A percentile compares a stretch with the other conserved stretches of the same genome.
Evolutionary conservation across 495 filamentous ascomycete genomes (phyloP).

Genomic region (Echria macrotheca): DNA sequence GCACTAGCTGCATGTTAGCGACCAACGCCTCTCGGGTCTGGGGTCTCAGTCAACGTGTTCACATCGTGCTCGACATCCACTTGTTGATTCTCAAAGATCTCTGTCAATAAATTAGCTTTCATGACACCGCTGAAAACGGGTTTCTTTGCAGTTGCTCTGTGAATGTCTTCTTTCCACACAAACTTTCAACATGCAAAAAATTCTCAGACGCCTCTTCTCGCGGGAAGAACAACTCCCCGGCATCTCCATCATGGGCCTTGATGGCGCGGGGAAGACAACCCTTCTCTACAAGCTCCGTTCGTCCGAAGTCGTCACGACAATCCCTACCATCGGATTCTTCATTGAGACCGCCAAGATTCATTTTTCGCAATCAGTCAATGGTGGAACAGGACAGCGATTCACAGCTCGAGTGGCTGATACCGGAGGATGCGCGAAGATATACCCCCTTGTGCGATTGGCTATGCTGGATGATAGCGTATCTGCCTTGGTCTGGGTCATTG

Average conservation of each 20-base stretch:
- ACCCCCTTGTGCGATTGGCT: neutral
- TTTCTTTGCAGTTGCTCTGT: too few relatives aligned
- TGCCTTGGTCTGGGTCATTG: neutral
- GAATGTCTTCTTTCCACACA: too few relatives aligned
- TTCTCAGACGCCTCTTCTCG: neutral
- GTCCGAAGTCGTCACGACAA: neutral
- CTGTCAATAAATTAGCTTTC: too few relatives aligned
- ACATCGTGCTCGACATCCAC: too few relatives aligned
- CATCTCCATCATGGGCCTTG: constrained; percentile 1
- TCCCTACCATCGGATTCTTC: neutral
- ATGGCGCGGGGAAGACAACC: neutral
- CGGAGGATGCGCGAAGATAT: neutral
- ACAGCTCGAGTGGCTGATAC: neutral
- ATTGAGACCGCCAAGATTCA: neutral
- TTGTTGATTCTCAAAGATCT: too few relatives aligned
- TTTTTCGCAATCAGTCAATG: too few relatives aligned
- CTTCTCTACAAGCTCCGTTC: neutral
- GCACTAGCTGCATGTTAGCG: too few relatives aligned
- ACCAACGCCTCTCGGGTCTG: too few relatives aligned
- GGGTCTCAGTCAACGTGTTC: too few relatives aligned
- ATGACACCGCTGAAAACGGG: too few relatives aligned
- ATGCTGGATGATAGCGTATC: neutral
- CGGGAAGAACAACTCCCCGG: neutral
- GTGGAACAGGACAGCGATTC: too few relatives aligned
- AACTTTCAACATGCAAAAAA: neutral